phyloP scores from a whole-genome alignment of 2,329 filamentous ascomycete genomes.

The Immersiporthe knoxdaviesiana region DNA sequence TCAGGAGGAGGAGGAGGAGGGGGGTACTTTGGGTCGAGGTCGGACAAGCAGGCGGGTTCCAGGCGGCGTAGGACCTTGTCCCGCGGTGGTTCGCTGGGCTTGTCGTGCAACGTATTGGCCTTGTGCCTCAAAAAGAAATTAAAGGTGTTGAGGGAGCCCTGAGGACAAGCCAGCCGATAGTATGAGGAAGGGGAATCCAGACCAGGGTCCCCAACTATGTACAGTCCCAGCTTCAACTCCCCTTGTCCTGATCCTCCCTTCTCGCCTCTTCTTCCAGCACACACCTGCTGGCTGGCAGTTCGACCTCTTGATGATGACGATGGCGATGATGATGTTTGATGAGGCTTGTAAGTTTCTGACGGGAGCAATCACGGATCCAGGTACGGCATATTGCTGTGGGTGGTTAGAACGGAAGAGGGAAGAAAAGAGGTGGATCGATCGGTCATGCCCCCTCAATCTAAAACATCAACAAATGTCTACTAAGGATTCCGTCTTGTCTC shows the following conservation, averaged over 20 bases:
- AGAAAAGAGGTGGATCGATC: neutral
- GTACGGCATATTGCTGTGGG: neutral
- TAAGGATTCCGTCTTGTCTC: neutral
- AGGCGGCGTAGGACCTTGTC: constrained; percentile 5
- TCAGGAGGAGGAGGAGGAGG: neutral
- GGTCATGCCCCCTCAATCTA: constrained; percentile 17
- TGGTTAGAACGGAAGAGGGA: neutral
- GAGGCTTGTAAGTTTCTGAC: neutral
- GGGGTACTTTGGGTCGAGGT: neutral
- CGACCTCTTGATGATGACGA: neutral
- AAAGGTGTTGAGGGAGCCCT: constrained; percentile 22
- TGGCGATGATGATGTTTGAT: constrained; percentile 1
- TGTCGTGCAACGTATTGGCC: constrained; percentile 27
- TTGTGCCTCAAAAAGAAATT: constrained; percentile 28
- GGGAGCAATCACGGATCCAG: neutral
- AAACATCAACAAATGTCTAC: constrained; percentile 6
- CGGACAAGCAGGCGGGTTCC: neutral
- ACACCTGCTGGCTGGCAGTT: neutral
- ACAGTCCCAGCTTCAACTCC: neutral
- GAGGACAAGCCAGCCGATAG: constrained; percentile 17
- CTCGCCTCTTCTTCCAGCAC: neutral
- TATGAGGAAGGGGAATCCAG: constrained; percentile 8
- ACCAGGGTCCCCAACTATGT: neutral
- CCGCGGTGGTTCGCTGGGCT: neutral
- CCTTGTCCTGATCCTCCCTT: neutral